Base-by-base conservation (phyloP, 2,329 filamentous ascomycete species). In the Ustulina deusta region DNA sequence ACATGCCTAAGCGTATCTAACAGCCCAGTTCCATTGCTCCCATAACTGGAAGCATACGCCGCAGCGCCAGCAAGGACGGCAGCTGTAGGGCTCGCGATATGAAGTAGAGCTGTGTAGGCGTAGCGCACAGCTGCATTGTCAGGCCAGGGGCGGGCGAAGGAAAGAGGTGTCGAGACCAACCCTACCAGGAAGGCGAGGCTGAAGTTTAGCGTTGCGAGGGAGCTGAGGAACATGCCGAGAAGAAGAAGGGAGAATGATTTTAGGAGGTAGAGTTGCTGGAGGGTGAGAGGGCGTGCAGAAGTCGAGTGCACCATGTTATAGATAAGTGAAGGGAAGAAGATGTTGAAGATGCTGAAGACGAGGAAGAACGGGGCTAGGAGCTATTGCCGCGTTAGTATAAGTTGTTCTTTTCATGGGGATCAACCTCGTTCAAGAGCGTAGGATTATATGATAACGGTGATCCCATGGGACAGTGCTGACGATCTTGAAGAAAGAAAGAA, bases 181-280 rank as follows among this genome's bases (percentile, higher is more conserved):
- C 96, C 96, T 58, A 97, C 84, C 42, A 97, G 84, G 77, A 98
- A 91, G 55, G 93, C 90, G 15, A 97, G 89, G 2, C 92, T 94
- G 84, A 99, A 99, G 81, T 99, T 99, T 59, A 99, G 87, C 0
- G 95, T 99, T 2, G 96, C 95, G 13, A 99, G 90, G 0, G 94
- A 91, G 13, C 94, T 94, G 71, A 99, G 89, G 74, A 93, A 94
- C 83, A 97, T 93, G 74, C 96, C 96, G 0, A 98, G 87, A 10
- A 97, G 85, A 13, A 99, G 89, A n/a, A 98, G 88, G 6, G 94
- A 97, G 83, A 98, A 94, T 65, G 91, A 96, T 78, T 97, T 94
- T 71, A 94, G 89, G 59, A 97, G 87, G 55, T 90, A 87, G 75
- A 91, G 90, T 76, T 95, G 91, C 76, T 94, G 93, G 3, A 79